Conservation (phyloP, 805 yeast genomes). For the Candida awuae region DNA sequence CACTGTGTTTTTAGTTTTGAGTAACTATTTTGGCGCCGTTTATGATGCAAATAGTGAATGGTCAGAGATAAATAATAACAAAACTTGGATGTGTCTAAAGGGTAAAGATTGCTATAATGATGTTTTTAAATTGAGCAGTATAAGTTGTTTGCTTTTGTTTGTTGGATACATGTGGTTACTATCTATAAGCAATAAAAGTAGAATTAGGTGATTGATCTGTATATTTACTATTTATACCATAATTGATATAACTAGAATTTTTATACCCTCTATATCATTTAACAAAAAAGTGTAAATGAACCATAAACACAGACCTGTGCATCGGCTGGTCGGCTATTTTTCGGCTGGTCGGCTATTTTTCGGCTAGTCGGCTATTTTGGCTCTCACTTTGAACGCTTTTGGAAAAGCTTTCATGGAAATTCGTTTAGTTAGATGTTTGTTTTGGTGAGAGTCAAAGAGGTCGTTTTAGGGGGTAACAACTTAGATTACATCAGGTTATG, state of each 20-base stretch:
- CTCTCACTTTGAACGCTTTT: too few species aligned
- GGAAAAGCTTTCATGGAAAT: too few species aligned
- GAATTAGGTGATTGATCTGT: background rate
- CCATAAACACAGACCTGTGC: too few species aligned
- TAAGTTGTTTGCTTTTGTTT: slow-evolving; percentile 24
- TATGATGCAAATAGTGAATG: slow-evolving; percentile 38
- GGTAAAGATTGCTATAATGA: slow-evolving; percentile 44
- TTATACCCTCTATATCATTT: too few species aligned
- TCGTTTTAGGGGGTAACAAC: background rate
- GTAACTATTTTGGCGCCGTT: slow-evolving; percentile 47
- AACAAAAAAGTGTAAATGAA: too few species aligned
- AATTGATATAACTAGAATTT: too few species aligned
- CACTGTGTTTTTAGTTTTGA: slow-evolving; percentile 43
- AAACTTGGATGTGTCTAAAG: slow-evolving; percentile 30
- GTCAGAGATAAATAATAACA: slow-evolving; percentile 29
- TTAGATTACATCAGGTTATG: slow-evolving; percentile 35
- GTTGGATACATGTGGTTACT: slow-evolving; percentile 15
- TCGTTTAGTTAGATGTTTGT: too few species aligned
- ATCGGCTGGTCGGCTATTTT: too few species aligned
- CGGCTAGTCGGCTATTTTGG: too few species aligned
- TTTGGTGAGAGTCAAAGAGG: too few species aligned
- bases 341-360: too few species aligned
- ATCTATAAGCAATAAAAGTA: background rate
- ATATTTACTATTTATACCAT: too few species aligned
- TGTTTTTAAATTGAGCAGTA: slow-evolving; percentile 36